Evolutionary conservation across 495 filamentous ascomycete genomes (phyloP), one percentile per base, ranked within the genome.

Genomic region (Neurospora sp.): DNA sequence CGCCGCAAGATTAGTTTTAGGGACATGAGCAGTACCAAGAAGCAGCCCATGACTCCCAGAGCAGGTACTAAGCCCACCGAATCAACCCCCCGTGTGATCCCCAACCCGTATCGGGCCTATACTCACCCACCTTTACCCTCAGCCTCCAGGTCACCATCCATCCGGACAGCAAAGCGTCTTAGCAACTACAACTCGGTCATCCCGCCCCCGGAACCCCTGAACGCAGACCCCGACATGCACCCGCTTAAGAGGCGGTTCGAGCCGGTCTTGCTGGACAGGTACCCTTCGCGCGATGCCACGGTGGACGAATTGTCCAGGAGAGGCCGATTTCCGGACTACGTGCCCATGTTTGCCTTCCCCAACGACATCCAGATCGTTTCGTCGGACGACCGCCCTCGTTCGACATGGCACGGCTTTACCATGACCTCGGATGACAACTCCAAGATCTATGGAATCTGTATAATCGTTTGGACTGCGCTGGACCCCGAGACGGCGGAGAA

Each of bases 111-210:
- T 53, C 69, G 35, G 68, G 69, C 71, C 68, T 74, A 76, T 70
- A 70, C 74, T 79, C 40, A 77, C 76, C 40, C 38, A 72, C 45
- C 44, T 48, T 74, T 73, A 59, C 71, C 73, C 72, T 14, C 79
- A 96, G 94, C 94, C 78, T 99, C 96, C 35, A 37, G 35, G 35
- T 37, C 35, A 37, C 35, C 35, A 37, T 37, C 35, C 39, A 87
- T 97, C 75, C 90, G 95, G 73, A 97, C 93, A 3, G 91, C 94
- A 35, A 94, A 90, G 84, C 86, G 96, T 76, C 83, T 98, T 48
- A 98, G 95, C 79, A 97, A 97, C 78, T 99, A 99, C 80, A 98
- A 99, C 79, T 97, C 96, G 2, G 96, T 99, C 31, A 98, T 99
- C 68, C 96, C 96, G 9, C 90, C 89, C 0, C 96, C 96, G 9